phyloP scores from a whole-genome alignment of 1,139 yeast genomes.

The Geotrichum bryndzae region DNA sequence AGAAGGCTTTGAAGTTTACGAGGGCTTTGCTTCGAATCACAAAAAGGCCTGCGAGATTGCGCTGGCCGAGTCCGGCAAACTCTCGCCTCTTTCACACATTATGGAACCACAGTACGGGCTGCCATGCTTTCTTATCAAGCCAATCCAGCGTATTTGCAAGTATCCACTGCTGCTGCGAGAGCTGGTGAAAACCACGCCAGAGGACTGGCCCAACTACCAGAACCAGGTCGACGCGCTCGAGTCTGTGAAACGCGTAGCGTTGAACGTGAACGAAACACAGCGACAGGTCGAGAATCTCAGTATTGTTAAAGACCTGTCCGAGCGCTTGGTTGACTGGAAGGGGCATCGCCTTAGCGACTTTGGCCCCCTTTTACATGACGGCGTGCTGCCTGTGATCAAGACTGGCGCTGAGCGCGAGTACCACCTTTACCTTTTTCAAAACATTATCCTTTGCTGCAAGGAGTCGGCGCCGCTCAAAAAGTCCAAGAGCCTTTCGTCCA shows the following conservation, averaged over 20 bases:
- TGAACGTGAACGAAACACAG: constrained; percentile 87
- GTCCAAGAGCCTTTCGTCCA: constrained; percentile 28
- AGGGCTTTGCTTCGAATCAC: constrained; percentile 81
- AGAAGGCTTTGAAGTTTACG: constrained; percentile 79
- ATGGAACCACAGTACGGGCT: constrained; percentile 84
- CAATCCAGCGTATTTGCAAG: constrained; percentile 89
- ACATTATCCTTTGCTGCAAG: constrained; percentile 73
- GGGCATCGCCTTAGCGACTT: constrained; percentile 80
- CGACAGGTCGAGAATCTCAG: constrained; percentile 83
- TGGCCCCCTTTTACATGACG: constrained; percentile 79
- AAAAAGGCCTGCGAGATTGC: constrained; percentile 80
- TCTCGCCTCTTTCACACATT: constrained; percentile 51
- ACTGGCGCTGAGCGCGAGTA: constrained; percentile 81
- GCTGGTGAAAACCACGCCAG: constrained; percentile 58
- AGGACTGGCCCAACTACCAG: constrained; percentile 49
- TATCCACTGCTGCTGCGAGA: constrained; percentile 80
- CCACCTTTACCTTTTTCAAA: constrained; percentile 82
- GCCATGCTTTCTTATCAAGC: constrained; percentile 83
- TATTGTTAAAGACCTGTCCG: constrained; percentile 59
- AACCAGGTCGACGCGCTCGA: constrained; percentile 68
- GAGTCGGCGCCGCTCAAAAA: constrained; percentile 36
- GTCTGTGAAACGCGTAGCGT: constrained; percentile 69
- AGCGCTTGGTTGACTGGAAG: constrained; percentile 83
- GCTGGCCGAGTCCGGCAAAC: constrained; percentile 52
- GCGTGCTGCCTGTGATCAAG: constrained; percentile 65